Conservation (phyloP, 2,329 filamentous ascomycete species). For the Aspergillus intermedius region DNA sequence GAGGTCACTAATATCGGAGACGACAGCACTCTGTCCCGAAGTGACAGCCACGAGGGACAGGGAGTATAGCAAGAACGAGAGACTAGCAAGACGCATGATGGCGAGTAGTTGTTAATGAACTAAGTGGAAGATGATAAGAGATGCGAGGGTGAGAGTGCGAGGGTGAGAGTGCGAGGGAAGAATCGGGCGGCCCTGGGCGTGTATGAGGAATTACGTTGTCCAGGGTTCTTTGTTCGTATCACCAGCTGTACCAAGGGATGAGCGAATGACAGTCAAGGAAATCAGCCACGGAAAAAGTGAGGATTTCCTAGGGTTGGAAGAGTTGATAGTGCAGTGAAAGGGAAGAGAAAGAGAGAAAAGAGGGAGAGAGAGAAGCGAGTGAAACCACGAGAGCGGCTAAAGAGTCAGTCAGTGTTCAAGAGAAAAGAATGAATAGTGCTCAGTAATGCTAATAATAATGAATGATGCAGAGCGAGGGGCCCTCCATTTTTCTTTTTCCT, state of each 20-base stretch:
- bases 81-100: constrained; percentile 26
- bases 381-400: too few species aligned
- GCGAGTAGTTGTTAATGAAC: neutral
- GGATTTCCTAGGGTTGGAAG: neutral
- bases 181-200: neutral
- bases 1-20: constrained; percentile 12
- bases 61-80: constrained; percentile 28
- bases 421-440: constrained; percentile 1
- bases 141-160: neutral
- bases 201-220: too few species aligned
- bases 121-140: neutral
- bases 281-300: neutral
- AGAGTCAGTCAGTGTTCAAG: too few species aligned
- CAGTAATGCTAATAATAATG: neutral
- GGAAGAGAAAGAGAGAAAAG: constrained; percentile 1
- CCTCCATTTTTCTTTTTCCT: neutral
- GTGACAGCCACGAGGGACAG: constrained; percentile 26
- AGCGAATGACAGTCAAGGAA: neutral
- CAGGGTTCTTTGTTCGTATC: neutral
- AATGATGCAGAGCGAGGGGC: neutral
- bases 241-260: neutral
- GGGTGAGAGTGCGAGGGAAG: neutral
- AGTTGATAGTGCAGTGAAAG: neutral
- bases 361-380: constrained; percentile 1
- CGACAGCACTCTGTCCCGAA: constrained; percentile 22